Percentiles rank a stretch among this genome's conserved stretches.
Evolutionary conservation across 2,329 filamentous ascomycete species (phyloP).

Genomic region (Cladosporium sp.): DNA sequence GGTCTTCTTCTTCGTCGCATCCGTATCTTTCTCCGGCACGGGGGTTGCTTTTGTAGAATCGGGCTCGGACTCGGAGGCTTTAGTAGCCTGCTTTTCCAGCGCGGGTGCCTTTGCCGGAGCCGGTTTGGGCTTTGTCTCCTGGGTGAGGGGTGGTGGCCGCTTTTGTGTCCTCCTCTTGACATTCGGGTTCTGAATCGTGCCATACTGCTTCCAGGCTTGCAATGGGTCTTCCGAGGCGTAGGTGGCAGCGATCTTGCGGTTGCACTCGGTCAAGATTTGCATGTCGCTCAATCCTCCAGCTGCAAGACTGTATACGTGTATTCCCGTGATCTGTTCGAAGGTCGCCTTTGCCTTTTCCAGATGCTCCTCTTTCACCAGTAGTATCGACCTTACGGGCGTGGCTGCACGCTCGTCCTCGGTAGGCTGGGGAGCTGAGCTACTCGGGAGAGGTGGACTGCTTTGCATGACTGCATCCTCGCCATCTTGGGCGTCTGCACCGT

Average conservation of each 20-base stretch:
- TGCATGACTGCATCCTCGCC: slow-evolving; percentile 64
- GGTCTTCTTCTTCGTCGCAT: slow-evolving; percentile 34
- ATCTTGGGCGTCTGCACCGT: slow-evolving; percentile 41
- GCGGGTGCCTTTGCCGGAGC: slow-evolving; percentile 18
- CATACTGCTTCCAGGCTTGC: slow-evolving; percentile 58
- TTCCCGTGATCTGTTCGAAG: slow-evolving; percentile 68
- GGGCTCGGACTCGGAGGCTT: slow-evolving; percentile 17
- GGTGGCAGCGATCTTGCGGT: slow-evolving; percentile 56
- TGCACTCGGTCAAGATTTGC: slow-evolving; percentile 65
- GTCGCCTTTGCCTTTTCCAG: slow-evolving; percentile 51
- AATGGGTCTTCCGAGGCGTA: slow-evolving; percentile 56
- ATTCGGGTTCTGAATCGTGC: slow-evolving; percentile 68
- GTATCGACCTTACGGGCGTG: slow-evolving; percentile 39
- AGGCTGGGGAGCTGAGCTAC: slow-evolving; percentile 57
- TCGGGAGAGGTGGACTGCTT: slow-evolving; percentile 62
- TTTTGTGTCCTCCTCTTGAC: slow-evolving; percentile 51
- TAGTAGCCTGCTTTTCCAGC: slow-evolving; percentile 21
- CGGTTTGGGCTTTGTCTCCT: slow-evolving; percentile 14
- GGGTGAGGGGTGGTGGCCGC: slow-evolving; percentile 34
- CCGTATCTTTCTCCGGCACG: slow-evolving; percentile 7
- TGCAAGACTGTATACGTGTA: slow-evolving; percentile 84
- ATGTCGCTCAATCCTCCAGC: slow-evolving; percentile 62
- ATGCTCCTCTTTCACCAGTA: slow-evolving; percentile 29
- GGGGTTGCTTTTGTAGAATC: slow-evolving; percentile 18
- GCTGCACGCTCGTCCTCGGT: slow-evolving; percentile 46